Base-by-base conservation (phyloP, 495 filamentous ascomycete genomes). In the Stereocaulon alpinum region DNA sequence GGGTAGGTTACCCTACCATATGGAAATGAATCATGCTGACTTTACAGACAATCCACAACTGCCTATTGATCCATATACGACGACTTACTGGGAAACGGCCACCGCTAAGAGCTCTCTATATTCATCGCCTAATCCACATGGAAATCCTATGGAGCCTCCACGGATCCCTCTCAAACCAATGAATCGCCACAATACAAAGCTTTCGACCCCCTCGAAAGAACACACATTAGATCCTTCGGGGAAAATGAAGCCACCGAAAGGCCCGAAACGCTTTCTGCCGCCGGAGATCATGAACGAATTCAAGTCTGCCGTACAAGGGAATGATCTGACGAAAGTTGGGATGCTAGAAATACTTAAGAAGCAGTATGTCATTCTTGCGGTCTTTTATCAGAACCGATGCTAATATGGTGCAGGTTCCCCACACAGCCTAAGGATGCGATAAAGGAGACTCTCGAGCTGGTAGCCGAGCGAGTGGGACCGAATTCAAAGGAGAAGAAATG, bases 1-100 rank as follows among this genome's bases (percentile, higher is more conserved):
- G 20, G 80, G 86, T 90, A 75, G 68, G 80, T 70, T 37, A 18
- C 41, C 42, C 14, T 5, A 15, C 50, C 48, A 6, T 18, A 22
- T 37, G 45, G 12, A 37, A 9, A 20, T 18, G 6, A 52, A 9
- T 40, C 45, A 32, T 2, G 54, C 64, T 63, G 50, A 62, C 59
- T 59, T 64, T 53, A 56, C 55, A 67, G 77, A 82, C 43, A 64
- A 69, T 10, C 71, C 77, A 11, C 69, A 60, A 22, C 71, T 76
- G 20, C 78, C 82, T 40, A 94, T 99, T 65, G 83, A 99, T 61
- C 93, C 93, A 0, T 95, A 90, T 66, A 90, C 88, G 0, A 83
- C 80, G 1, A 70, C 70, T 4, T 96, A 97, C 73, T 97, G 93
- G 93, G 76, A 74, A 17, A 68, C 71, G 10, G 58, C 56, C 9